Evolutionary conservation across 768 basidiomycete genomes (phyloP), one percentile per base, ranked within the genome.

Genomic region (Kwoniella sp.): DNA sequence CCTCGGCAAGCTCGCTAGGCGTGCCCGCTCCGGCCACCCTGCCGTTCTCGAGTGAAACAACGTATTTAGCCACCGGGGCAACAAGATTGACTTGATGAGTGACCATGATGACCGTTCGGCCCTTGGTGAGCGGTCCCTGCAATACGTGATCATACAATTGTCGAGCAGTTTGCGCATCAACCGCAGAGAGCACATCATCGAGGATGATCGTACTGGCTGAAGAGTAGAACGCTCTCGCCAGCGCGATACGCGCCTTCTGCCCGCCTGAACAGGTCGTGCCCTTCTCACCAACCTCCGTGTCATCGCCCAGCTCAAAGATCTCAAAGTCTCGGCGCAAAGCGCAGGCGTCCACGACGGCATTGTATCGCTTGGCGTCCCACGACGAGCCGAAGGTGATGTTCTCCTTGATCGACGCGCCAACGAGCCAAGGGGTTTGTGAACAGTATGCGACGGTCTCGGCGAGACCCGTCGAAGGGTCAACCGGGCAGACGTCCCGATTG

Each of bases 261-360:
- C 65, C 63, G n/a, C 67, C 62, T 8, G 62, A 63, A 36, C 72
- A 73, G 2, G 67, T 70, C 10, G 70, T 73, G 15, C 70, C 72
- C 41, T 73, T 71, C 41, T 73, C 72, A 6, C 71, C 72, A 0
- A 73, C 72, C 51, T 71, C 62, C 10, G 72, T 73, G 19, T 62
- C 57, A 33, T 73, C 72, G 3, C 68, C 67, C 10, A 84, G 82
- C 45, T 85, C 82, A 37, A 70, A 71, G 29, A 73, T 73, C 47
- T 73, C 70, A 20, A 73, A 60, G 51, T 73, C 72, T 17, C 64
- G 34, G 31, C 62, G 43, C 6, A 73, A 53, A 12, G 72, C 72
- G 54, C 72, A 73, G 19, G 70, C 70, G 9, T 62, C 53, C 19
- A 73, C 61, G 1, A 73, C 70, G 1, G 37, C 46, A 29, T 67